These are phyloP conservation scores for Suillus subaureus DNA, from an alignment of 768 basidiomycete genomes.

Conservation along the genomic window DNA sequence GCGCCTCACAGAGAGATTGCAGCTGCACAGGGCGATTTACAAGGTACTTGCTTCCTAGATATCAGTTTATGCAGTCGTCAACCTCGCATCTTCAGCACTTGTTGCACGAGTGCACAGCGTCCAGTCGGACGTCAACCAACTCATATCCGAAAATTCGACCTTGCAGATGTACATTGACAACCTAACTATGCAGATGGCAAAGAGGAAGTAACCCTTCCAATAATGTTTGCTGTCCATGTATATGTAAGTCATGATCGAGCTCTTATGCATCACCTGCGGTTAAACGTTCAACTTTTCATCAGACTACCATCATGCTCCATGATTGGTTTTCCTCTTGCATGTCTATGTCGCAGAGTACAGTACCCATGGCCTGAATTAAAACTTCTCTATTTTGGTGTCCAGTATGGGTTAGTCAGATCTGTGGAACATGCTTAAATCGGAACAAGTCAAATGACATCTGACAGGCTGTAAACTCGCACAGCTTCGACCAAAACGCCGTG, in stretches of 20 bases:
- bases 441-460: neutral
- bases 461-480: neutral
- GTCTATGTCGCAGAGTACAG: neutral
- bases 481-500: neutral
- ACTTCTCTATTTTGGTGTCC: neutral
- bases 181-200: slow-evolving; percentile 84
- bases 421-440: neutral
- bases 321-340: neutral
- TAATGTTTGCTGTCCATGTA: neutral
- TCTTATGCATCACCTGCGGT: neutral
- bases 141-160: slow-evolving; percentile 77
- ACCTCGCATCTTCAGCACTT: slow-evolving; percentile 50
- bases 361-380: neutral
- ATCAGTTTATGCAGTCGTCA: neutral
- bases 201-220: slow-evolving; percentile 51
- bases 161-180: slow-evolving; percentile 92
- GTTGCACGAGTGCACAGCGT: slow-evolving; percentile 65
- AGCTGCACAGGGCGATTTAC: slow-evolving; percentile 76
- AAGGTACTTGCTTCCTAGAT: slow-evolving; percentile 46
- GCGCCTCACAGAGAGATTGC: slow-evolving; percentile 62
- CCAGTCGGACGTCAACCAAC: slow-evolving; percentile 80
- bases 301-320: neutral
- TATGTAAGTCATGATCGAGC: neutral
- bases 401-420: neutral
- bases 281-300: neutral